A percentile compares a stretch with the other conserved stretches of the same genome.
These are phyloP conservation scores for Arthrobotrys megalospora DNA, from an alignment of 2,329 filamentous ascomycete species.

Conservation along the genomic window DNA sequence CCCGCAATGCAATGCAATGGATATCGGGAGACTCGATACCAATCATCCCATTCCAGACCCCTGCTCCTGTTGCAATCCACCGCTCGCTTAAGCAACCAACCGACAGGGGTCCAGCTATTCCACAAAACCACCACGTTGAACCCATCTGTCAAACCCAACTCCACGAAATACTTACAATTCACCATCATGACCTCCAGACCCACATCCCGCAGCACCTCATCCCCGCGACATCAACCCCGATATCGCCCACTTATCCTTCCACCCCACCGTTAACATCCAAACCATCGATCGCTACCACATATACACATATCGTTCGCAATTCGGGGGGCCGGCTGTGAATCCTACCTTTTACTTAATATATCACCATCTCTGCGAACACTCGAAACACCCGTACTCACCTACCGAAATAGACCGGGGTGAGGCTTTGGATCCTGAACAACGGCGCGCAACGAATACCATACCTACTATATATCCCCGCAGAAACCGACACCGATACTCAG, in stretches of 20 bases:
- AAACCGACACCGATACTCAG: too few relatives aligned
- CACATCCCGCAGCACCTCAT: conserved; percentile 12
- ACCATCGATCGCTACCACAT: not conserved
- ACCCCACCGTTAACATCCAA: not conserved
- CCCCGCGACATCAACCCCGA: not conserved
- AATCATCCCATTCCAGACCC: too few relatives aligned
- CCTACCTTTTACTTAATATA: too few relatives aligned
- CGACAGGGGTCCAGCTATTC: not conserved
- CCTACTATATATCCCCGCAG: too few relatives aligned
- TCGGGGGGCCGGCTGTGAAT: too few relatives aligned
- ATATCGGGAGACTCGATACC: too few relatives aligned
- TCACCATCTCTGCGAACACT: not conserved
- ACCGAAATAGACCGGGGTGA: not conserved
- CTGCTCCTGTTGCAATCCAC: not conserved
- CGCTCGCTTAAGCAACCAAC: conserved; percentile 48
- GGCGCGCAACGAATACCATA: not conserved
- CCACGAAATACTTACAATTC: not conserved
- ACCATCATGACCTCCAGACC: conserved; percentile 16
- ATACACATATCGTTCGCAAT: not conserved
- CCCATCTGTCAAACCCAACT: conserved; percentile 3
- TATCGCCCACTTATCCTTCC: too few relatives aligned
- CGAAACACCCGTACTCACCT: conserved; percentile 11
- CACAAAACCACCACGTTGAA: not conserved
- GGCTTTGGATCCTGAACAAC: conserved; percentile 6
- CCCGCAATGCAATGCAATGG: too few relatives aligned